phyloP scores from a whole-genome alignment of 23 red algal genomes.

The Gracilaria domingensis region DNA sequence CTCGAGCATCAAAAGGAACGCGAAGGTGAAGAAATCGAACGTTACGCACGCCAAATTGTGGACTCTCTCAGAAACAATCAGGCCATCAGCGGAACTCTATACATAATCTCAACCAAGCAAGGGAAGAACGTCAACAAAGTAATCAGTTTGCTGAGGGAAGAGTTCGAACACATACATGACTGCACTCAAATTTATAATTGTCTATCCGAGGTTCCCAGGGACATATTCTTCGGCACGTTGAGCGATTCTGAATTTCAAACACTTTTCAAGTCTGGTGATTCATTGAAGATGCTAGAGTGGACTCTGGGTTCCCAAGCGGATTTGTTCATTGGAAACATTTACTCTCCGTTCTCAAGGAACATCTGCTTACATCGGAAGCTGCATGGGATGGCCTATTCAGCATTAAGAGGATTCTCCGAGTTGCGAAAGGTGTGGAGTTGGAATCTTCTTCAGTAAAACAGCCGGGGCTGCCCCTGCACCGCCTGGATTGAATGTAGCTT shows the following conservation, averaged over 20 bases:
- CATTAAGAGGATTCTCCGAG: slow-evolving; percentile 67
- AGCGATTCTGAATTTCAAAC: not conserved
- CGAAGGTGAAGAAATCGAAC: slow-evolving; percentile 49
- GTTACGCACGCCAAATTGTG: slow-evolving; percentile 75
- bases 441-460: slow-evolving; percentile 37
- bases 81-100: slow-evolving; percentile 52
- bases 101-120: slow-evolving; percentile 33
- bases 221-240: not conserved
- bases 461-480: too few species aligned
- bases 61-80: slow-evolving; percentile 64
- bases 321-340: slow-evolving; percentile 71
- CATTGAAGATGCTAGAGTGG: slow-evolving; percentile 30
- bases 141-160: slow-evolving; percentile 42
- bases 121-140: slow-evolving; percentile 56
- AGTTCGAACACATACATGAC: slow-evolving; percentile 53
- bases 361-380: slow-evolving; percentile 66
- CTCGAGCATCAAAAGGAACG: slow-evolving; percentile 53
- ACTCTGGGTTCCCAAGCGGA: slow-evolving; percentile 52
- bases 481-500: too few species aligned
- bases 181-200: slow-evolving; percentile 51
- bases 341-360: slow-evolving; percentile 75
- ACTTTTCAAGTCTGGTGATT: slow-evolving; percentile 31
- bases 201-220: not conserved
- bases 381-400: slow-evolving; percentile 55
- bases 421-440: slow-evolving; percentile 56